Evolutionary conservation across 2,329 filamentous ascomycete genomes (phyloP).

Genomic region (Paecilomyces variotii): DNA sequence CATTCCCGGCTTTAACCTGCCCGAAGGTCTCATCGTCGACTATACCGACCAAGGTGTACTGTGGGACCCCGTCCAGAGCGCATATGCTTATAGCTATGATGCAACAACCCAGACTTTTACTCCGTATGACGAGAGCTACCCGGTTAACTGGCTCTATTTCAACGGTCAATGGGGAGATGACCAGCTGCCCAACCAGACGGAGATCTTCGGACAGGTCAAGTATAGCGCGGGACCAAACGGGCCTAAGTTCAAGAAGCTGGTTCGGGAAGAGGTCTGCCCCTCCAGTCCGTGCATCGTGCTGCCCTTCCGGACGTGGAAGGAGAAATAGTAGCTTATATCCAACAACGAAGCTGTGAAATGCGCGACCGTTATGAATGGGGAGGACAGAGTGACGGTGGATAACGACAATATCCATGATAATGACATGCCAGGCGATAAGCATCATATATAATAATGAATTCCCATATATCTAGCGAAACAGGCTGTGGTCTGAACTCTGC

Average conservation of each 20-base stretch:
- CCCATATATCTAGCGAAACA: neutral
- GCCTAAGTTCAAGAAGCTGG: constrained; percentile 51
- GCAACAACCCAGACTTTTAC: constrained; percentile 35
- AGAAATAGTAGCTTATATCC: constrained; percentile 18
- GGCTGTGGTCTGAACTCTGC: neutral
- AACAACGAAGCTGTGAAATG: neutral
- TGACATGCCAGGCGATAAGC: neutral
- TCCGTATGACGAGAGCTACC: constrained; percentile 38
- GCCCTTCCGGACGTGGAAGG: constrained; percentile 22
- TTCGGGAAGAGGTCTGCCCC: constrained; percentile 50
- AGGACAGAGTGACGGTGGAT: neutral
- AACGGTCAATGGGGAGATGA: constrained; percentile 56
- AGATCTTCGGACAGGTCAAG: constrained; percentile 48
- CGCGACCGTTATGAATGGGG: neutral
- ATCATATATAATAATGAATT: neutral
- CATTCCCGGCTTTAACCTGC: constrained; percentile 53
- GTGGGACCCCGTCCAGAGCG: constrained; percentile 53
- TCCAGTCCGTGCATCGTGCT: constrained; percentile 39
- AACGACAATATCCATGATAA: neutral
- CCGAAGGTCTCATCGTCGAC: constrained; percentile 46
- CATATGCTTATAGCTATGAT: constrained; percentile 51
- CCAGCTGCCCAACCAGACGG: constrained; percentile 45
- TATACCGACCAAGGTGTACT: constrained; percentile 46
- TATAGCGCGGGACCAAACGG: constrained; percentile 54
- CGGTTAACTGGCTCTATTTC: constrained; percentile 50